Percentiles rank a stretch among this genome's conserved stretches.
phyloP scores from a whole-genome alignment of 2,329 filamentous ascomycete genomes.

The Bipolaris cookei region DNA sequence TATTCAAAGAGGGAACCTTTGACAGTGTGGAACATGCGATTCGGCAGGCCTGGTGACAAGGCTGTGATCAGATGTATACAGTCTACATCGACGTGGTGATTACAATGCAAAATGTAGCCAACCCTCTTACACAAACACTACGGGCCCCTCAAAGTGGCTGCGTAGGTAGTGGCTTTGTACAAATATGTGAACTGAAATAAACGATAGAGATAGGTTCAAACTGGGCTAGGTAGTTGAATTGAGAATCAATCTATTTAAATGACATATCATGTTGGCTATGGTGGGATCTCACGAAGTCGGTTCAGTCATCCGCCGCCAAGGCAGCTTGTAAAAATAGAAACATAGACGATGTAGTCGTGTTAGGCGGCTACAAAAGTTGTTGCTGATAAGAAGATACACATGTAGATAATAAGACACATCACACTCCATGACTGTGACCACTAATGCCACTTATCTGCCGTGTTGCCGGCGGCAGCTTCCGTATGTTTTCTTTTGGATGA shows the following conservation, averaged over 20 bases:
- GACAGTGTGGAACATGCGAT: slow-evolving; percentile 61
- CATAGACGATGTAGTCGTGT: too few relatives aligned
- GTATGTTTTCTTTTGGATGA: not conserved
- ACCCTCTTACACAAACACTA: slow-evolving; percentile 29
- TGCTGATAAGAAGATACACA: too few relatives aligned
- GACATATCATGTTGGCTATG: not conserved
- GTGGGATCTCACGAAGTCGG: too few relatives aligned
- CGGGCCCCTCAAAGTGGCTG: slow-evolving; percentile 31
- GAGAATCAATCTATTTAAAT: not conserved
- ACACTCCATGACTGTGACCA: too few relatives aligned
- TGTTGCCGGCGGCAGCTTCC: too few relatives aligned
- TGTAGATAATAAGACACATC: too few relatives aligned
- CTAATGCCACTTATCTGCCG: too few relatives aligned
- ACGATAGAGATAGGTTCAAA: slow-evolving; percentile 27
- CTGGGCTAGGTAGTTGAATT: not conserved
- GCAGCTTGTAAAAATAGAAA: too few relatives aligned
- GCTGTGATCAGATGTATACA: slow-evolving; percentile 58
- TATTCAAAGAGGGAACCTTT: too few relatives aligned
- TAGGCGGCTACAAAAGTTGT: too few relatives aligned
- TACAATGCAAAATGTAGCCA: slow-evolving; percentile 20
- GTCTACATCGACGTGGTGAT: slow-evolving; percentile 26
- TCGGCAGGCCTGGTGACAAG: slow-evolving; percentile 59
- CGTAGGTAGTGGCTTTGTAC: slow-evolving; percentile 31
- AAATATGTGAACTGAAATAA: slow-evolving; percentile 36
- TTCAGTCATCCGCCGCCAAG: too few relatives aligned